Base-by-base conservation (phyloP, 2,329 filamentous ascomycete species). In the Canariomyces notabilis region DNA sequence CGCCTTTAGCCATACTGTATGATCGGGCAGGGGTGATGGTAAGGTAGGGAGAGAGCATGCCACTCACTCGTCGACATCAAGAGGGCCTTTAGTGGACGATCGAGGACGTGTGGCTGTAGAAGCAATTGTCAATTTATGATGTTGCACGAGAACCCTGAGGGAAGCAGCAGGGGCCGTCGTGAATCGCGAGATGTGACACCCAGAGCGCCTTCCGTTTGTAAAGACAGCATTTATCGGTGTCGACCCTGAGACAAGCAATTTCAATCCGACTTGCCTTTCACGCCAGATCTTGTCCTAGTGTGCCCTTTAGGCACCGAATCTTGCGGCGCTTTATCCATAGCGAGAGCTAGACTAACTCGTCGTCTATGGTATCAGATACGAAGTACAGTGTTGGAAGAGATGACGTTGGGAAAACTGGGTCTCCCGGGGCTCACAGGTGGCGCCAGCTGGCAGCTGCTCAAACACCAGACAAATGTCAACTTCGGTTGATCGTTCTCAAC, bases 1-100 rank as follows among this genome's bases (percentile, higher is more conserved):
- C n/a, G n/a, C n/a, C n/a, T n/a, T n/a, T n/a, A n/a, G n/a, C n/a
- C n/a, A n/a, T n/a, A n/a, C n/a, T n/a, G n/a, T n/a, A n/a, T n/a
- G n/a, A n/a, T n/a, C n/a, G n/a, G n/a, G n/a, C 52, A 40, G 36
- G 45, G 15, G 22, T 14, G 36, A 40, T 14, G 19, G 35, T 37
- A 38, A 37, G 46, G 16, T 22, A 21, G 35, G 38, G 5, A 47
- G 15, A 42, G 51, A 40, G 32, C 8, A 2, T 12, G 32, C 33
- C 18, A 65, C 81, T 67, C 74, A 91, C 85, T 91, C 85, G 53
- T 83, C 80, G 51, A 72, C 69, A 59, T 93, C 88, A 16, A 95
- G 71, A 4, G 89, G 89, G 1, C 87, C 88, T 64, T 82, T 87
- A 4, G 88, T 93, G 36, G 83, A 77, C 34, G 83, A 80, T 41